phyloP scores from a whole-genome alignment of 257 asterid species.

The Buddleja alternifolia region DNA sequence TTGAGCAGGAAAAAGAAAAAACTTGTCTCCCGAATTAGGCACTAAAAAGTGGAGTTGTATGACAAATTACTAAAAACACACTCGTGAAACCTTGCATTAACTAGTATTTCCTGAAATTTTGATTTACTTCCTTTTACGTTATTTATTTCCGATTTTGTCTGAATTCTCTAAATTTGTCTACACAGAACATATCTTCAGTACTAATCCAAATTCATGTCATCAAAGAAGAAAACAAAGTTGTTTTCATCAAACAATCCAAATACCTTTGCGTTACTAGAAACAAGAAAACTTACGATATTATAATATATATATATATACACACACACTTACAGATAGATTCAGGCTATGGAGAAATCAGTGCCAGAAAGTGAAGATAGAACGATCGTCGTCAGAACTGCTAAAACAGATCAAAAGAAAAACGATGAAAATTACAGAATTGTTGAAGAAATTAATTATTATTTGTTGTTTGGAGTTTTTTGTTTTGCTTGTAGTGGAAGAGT shows the following conservation, averaged over 20 bases:
- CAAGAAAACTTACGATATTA: background rate
- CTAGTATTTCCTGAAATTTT: constrained; percentile 3
- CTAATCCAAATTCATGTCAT: background rate
- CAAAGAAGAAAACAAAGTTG: background rate
- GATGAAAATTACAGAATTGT: background rate
- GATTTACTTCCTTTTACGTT: constrained; percentile 7
- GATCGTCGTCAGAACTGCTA: background rate
- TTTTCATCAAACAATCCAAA: background rate
- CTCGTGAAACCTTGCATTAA: background rate
- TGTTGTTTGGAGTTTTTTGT: too few species aligned
- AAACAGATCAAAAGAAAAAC: background rate
- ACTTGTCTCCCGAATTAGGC: background rate
- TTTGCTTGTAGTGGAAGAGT: background rate
- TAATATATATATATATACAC: background rate
- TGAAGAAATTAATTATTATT: background rate
- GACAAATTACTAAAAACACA: background rate
- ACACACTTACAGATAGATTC: background rate
- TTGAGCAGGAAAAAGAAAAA: background rate
- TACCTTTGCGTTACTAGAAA: too few species aligned
- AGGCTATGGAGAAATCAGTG: background rate
- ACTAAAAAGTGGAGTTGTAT: background rate
- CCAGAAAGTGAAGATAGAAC: background rate
- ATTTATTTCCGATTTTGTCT: background rate
- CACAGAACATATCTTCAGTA: background rate
- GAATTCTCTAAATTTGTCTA: background rate